Conservation (phyloP, 805 yeast genomes). For the Wickerhamiella qilinensis region DNA sequence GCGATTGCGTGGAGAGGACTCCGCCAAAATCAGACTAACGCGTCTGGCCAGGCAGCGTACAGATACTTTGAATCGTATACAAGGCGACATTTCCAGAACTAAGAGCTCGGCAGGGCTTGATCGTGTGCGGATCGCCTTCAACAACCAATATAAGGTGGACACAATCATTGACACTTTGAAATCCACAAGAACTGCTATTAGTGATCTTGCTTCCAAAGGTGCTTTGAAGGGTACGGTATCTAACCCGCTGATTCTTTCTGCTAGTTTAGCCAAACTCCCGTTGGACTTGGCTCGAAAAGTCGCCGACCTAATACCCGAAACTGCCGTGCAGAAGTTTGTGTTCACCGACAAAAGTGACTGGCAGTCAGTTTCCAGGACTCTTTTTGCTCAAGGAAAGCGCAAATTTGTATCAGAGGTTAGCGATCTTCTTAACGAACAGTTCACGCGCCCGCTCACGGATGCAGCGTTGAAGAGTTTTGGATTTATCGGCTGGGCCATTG, state of each 20-base stretch:
- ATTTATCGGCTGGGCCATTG: conserved; percentile 66
- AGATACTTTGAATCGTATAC: no score
- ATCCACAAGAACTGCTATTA: no score
- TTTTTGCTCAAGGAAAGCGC: neutral
- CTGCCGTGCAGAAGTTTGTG: conserved; percentile 1
- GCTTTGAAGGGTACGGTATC: no score
- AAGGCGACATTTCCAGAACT: no score
- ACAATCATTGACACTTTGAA: no score
- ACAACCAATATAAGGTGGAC: no score
- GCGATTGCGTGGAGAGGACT: no score
- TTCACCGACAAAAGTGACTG: conserved; percentile 1
- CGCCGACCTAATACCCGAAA: neutral
- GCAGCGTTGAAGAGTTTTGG: conserved; percentile 34
- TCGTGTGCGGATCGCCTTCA: no score
- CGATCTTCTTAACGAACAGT: neutral
- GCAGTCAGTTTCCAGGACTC: neutral
- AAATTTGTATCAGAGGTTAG: neutral
- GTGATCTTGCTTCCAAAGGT: no score
- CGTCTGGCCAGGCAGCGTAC: no score
- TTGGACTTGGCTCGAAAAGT: neutral
- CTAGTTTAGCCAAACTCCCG: neutral
- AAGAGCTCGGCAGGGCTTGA: no score
- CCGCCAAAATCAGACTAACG: no score
- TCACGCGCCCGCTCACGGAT: neutral
- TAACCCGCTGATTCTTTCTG: neutral